A percentile compares a stretch with the other conserved stretches of the same genome.
Evolutionary conservation across 2,329 filamentous ascomycete genomes (phyloP).

Genomic region (Cladophialophora psammophila): DNA sequence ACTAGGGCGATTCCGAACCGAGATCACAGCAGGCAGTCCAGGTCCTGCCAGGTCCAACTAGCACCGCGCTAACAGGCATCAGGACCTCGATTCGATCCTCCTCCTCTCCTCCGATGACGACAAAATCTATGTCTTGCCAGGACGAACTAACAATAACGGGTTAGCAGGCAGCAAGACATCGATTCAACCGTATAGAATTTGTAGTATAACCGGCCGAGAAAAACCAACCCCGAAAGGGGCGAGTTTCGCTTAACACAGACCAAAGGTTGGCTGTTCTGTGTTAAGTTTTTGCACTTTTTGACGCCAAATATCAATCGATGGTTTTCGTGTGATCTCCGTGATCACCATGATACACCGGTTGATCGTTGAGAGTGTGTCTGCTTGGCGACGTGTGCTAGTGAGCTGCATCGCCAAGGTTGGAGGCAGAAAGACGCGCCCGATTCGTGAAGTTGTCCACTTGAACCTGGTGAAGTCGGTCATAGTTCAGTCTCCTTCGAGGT

Average conservation of each 20-base stretch:
- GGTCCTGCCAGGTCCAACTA: constrained; percentile 3
- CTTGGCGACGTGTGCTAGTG: neutral
- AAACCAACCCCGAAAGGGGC: constrained; percentile 4
- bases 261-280: neutral
- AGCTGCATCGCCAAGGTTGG: neutral
- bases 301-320: neutral
- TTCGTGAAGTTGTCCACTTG: neutral
- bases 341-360: too few species aligned
- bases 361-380: neutral
- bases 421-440: neutral
- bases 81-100: constrained; percentile 15
- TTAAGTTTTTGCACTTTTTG: constrained; percentile 9
- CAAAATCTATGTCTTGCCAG: neutral
- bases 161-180: neutral
- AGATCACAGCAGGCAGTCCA: neutral
- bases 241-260: constrained; percentile 5
- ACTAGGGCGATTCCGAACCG: neutral
- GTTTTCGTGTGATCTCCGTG: neutral
- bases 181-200: neutral
- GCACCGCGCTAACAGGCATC: neutral
- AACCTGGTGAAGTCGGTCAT: neutral
- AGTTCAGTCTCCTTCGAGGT: constrained; percentile 25
- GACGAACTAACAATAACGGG: neutral
- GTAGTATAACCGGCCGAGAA: neutral
- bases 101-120: neutral